Evolutionary conservation across 768 basidiomycete species (phyloP).

Genomic region (Boletus coccyginus): DNA sequence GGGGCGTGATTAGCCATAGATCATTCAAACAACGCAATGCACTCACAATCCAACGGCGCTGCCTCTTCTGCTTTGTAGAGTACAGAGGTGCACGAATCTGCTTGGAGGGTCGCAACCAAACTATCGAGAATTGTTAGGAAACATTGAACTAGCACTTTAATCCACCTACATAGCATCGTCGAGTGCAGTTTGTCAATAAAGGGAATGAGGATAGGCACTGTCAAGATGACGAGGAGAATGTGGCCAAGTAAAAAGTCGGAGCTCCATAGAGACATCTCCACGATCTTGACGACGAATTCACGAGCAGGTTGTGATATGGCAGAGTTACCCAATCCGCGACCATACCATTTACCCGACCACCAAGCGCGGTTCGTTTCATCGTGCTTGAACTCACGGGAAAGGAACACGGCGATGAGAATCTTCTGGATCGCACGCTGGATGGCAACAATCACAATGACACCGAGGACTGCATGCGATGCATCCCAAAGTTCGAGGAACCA

Average conservation of each 20-base stretch:
- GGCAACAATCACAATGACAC: constrained; percentile 83
- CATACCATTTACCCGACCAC: constrained; percentile 99
- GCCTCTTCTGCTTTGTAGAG: constrained; percentile 90
- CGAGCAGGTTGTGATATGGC: constrained; percentile 94
- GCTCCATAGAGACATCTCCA: constrained; percentile 96
- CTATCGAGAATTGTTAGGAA: constrained; percentile 36
- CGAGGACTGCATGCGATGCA: constrained; percentile 93
- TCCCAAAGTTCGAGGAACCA: constrained; percentile 98
- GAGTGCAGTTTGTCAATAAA: constrained; percentile 88
- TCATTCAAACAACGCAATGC: not conserved
- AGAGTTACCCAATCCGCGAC: constrained; percentile 85
- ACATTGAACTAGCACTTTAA: not conserved
- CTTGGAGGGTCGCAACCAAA: constrained; percentile 95
- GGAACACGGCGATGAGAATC: constrained; percentile 88
- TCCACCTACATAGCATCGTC: constrained; percentile 80
- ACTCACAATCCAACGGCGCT: constrained; percentile 85
- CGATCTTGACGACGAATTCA: constrained; percentile 97
- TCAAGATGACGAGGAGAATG: constrained; percentile 82
- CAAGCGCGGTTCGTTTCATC: constrained; percentile 98
- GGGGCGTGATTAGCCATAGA: not conserved
- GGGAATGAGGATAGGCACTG: constrained; percentile 81
- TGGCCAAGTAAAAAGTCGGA: constrained; percentile 91
- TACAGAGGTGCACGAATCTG: constrained; percentile 92
- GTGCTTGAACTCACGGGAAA: constrained; percentile 97
- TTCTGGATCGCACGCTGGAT: constrained; percentile 94